These are phyloP conservation scores for Starmerella lactis-condensi DNA, from an alignment of 805 yeast genomes.

Conservation along the genomic window DNA sequence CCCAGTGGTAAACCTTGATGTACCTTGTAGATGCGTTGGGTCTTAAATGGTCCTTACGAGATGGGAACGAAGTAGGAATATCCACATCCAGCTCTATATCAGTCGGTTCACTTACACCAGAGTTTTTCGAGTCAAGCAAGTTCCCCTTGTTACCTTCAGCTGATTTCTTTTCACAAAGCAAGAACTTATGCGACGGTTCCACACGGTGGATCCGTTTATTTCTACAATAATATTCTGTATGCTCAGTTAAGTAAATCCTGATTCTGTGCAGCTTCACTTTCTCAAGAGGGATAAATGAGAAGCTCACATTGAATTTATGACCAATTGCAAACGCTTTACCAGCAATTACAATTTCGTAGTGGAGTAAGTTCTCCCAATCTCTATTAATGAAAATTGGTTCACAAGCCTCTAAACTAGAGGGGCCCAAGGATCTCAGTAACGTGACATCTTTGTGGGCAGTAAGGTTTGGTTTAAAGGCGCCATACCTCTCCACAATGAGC, in stretches of 20 bases:
- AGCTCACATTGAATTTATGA: slow-evolving; percentile 65
- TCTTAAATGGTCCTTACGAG: slow-evolving; percentile 38
- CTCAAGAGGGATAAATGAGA: slow-evolving; percentile 68
- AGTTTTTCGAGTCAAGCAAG: slow-evolving; percentile 17
- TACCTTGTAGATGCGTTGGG: slow-evolving; percentile 70
- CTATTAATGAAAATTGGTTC: slow-evolving; percentile 84
- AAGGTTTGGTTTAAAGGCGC: slow-evolving; percentile 69
- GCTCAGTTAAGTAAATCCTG: slow-evolving; percentile 71
- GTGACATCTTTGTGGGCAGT: slow-evolving; percentile 43
- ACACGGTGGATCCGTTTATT: slow-evolving; percentile 76
- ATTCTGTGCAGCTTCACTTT: slow-evolving; percentile 76
- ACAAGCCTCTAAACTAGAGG: slow-evolving; percentile 62
- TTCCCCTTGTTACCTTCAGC: slow-evolving; percentile 18
- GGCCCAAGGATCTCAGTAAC: slow-evolving; percentile 59
- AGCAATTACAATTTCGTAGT: slow-evolving; percentile 78
- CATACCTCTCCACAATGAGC: slow-evolving; percentile 54
- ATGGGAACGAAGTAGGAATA: slow-evolving; percentile 52
- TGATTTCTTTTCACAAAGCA: slow-evolving; percentile 50
- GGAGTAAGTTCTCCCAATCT: slow-evolving; percentile 85
- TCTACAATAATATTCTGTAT: slow-evolving; percentile 73
- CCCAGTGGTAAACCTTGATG: slow-evolving; percentile 89
- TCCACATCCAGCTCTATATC: slow-evolving; percentile 76
- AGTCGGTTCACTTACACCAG: slow-evolving; percentile 26
- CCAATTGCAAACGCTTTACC: slow-evolving; percentile 76
- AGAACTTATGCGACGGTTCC: slow-evolving; percentile 70